phyloP scores from a whole-genome alignment of 371 early-diverging fungal species.

The Zychaea mexicana region DNA sequence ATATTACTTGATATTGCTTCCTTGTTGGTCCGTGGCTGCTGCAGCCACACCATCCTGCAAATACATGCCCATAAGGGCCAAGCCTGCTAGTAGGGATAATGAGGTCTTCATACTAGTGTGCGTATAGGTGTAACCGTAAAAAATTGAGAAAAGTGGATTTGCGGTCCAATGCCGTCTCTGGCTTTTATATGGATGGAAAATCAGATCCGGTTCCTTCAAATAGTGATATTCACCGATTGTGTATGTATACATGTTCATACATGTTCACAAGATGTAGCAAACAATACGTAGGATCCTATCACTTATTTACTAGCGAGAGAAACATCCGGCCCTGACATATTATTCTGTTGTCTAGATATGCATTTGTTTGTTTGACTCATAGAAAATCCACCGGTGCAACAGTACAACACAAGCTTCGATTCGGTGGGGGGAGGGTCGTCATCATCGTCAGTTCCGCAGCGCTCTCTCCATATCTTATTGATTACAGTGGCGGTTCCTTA shows the following conservation, averaged over 20 bases:
- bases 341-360: not conserved
- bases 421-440: too few species aligned
- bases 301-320: not conserved
- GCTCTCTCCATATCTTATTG: too few species aligned
- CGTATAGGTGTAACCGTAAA: not conserved
- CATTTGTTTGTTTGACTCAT: not conserved
- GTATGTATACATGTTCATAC: not conserved
- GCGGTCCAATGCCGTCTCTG: not conserved
- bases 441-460: too few species aligned
- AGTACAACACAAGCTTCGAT: too few species aligned
- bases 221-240: slow-evolving; percentile 4
- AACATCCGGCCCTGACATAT: not conserved
- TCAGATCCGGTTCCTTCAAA: not conserved
- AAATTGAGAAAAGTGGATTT: not conserved
- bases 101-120: slow-evolving; percentile 7
- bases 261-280: not conserved
- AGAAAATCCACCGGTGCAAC: too few species aligned
- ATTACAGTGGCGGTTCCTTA: too few species aligned
- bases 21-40: too few species aligned
- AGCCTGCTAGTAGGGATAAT: not conserved
- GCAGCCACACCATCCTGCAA: not conserved
- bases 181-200: too few species aligned
- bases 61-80: not conserved
- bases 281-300: not conserved
- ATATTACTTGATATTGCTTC: not conserved